Evolutionary conservation across 805 yeast species (phyloP), one percentile per base, ranked within the genome.

Genomic region (Lipomyces spencermartinsiae): DNA sequence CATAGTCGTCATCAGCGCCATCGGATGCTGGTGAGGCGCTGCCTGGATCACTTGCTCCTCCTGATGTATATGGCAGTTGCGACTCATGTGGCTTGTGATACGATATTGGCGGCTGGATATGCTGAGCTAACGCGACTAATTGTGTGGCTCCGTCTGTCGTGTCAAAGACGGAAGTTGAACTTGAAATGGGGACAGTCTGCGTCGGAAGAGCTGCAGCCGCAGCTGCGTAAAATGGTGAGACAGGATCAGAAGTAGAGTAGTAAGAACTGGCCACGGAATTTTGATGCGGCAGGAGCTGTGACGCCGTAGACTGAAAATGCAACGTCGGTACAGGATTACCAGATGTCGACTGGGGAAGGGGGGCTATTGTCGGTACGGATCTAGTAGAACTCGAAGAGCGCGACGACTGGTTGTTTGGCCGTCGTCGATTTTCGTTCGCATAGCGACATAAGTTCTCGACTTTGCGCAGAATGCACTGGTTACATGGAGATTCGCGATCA

Each of bases 401-500:
- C 14, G 49, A 43, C 9, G 19, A 16, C 19, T 10, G 6, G 33
- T 53, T 16, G 33, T 22, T 16, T 6, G 61, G 16, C 1, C 59
- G 67, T 51, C 43, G 39, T 14, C 46, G 63, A 12, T 58, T 51
- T 29, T 39, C 29, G 57, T 35, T 14, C 16, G 67, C 55, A 57
- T 66, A 68, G 33, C 54, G 69, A 54, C 71, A 68, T 39, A 68
- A 62, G 37, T 62, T 33, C 31, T 66, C 64, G 25, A 68, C 71
- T 16, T 58, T 59, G 37, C 71, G 66, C 31, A 59, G 55, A 39
- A 60, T 25, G 51, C 71, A 68, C 61, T 66, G 70, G 58, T 68
- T 68, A 56, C 71, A 68, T 8, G 71, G 71, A 58, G 55, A 63
- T 53, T 63, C 62, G 29, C 71, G 65, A 58, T 68, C 71, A 57